Evolutionary conservation across 345 rosid species (phyloP).

Genomic region (Syzygium aqueum): DNA sequence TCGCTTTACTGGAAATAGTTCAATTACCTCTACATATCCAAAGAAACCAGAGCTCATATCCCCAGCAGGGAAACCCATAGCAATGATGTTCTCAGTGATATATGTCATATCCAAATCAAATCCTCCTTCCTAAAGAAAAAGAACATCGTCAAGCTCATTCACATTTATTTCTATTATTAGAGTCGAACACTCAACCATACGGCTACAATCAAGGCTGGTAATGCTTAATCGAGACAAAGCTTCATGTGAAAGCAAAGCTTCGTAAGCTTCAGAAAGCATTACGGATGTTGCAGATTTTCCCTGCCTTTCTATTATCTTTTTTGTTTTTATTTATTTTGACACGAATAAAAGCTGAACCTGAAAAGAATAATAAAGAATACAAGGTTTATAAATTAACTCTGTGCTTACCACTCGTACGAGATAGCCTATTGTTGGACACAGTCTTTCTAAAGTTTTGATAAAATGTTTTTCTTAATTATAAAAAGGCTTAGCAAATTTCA

Average conservation of each 20-base stretch:
- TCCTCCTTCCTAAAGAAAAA: constrained; percentile 72
- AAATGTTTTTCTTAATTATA: background rate
- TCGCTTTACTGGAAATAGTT: background rate
- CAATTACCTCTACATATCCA: constrained; percentile 74
- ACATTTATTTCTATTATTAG: background rate
- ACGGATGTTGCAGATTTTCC: background rate
- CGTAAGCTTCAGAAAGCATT: background rate
- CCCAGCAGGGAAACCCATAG: constrained; percentile 98
- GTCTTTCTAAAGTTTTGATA: background rate
- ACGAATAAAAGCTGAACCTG: background rate
- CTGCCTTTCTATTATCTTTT: background rate
- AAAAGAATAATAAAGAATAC: background rate
- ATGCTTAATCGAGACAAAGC: background rate
- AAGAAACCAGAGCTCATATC: constrained; percentile 89
- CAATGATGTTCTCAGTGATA: constrained; percentile 84
- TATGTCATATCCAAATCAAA: constrained; percentile 75
- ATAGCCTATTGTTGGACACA: background rate
- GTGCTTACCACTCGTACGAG: background rate
- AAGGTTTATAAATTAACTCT: background rate
- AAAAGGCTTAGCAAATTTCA: background rate
- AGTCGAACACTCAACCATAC: background rate
- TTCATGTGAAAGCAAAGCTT: background rate
- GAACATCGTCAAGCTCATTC: background rate
- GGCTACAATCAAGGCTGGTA: background rate
- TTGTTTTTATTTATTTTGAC: background rate